These are phyloP conservation scores for Gaultheria prostrata DNA, from an alignment of 148 eudicot genomes.

Conservation along the genomic window DNA sequence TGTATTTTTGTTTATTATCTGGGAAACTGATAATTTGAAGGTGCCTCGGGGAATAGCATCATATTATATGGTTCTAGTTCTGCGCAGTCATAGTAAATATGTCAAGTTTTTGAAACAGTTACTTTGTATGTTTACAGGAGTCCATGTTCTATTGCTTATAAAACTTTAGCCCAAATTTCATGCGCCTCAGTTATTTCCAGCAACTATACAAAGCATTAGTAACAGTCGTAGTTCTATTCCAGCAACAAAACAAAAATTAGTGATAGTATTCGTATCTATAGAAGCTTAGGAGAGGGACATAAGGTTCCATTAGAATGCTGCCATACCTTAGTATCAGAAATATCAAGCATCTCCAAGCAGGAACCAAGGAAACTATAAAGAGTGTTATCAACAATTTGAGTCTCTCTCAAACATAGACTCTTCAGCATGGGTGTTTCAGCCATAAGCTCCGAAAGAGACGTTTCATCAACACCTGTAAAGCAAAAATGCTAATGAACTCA, in stretches of 20 bases:
- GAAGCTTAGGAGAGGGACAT: slow-evolving; percentile 4
- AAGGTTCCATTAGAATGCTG: slow-evolving; percentile 12
- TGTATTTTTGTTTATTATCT: background rate
- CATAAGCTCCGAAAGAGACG: slow-evolving; percentile 50
- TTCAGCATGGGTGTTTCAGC: slow-evolving; percentile 51
- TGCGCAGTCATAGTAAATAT: background rate
- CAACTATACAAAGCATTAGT: background rate
- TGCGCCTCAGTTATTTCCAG: background rate
- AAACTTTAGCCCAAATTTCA: background rate
- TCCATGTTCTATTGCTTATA: background rate
- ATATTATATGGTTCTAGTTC: background rate
- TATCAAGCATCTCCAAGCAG: slow-evolving; percentile 78
- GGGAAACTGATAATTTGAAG: background rate
- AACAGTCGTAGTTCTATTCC: background rate
- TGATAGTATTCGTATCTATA: background rate
- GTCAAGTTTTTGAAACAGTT: background rate
- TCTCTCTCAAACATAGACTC: slow-evolving; percentile 77
- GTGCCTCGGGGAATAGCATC: background rate
- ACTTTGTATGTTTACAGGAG: background rate
- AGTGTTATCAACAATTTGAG: slow-evolving; percentile 43
- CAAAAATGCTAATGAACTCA: slow-evolving; percentile 1
- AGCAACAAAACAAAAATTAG: background rate
- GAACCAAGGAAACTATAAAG: slow-evolving; percentile 53
- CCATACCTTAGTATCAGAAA: slow-evolving; percentile 75
- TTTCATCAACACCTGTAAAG: slow-evolving; percentile 52